Conservation (phyloP, 2,329 filamentous ascomycete species). For the Colletotrichum ledebouriae region DNA sequence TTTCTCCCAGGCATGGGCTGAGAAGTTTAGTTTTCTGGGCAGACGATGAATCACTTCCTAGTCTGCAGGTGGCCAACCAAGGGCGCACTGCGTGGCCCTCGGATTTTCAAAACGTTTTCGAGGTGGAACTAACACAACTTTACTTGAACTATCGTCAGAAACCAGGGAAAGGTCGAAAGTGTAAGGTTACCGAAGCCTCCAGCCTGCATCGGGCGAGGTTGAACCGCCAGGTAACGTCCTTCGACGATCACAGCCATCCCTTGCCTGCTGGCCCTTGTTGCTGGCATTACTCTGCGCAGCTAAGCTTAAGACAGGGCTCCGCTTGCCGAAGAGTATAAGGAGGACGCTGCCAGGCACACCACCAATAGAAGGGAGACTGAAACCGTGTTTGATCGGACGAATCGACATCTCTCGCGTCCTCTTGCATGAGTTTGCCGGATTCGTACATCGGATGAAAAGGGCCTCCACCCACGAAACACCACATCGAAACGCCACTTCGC, state of each 20-base stretch:
- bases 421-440: conserved; percentile 22
- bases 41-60: conserved; percentile 12
- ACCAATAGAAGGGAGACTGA: conserved; percentile 14
- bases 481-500: conserved; percentile 22
- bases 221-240: conserved; percentile 13
- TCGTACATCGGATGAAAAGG: conserved; percentile 17
- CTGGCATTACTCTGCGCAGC: background rate
- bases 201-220: conserved; percentile 34
- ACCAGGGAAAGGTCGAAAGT: conserved; percentile 13
- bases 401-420: conserved; percentile 15
- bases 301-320: conserved; percentile 32
- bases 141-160: conserved; percentile 28
- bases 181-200: conserved; percentile 25
- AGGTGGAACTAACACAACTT: conserved; percentile 28
- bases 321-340: conserved; percentile 19
- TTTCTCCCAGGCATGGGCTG: conserved; percentile 3
- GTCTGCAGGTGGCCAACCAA: conserved; percentile 14
- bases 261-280: background rate
- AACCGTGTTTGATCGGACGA: conserved; percentile 34
- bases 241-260: conserved; percentile 17
- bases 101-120: conserved; percentile 32
- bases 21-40: conserved; percentile 26
- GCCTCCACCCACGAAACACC: conserved; percentile 20
- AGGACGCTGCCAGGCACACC: background rate
- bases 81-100: background rate